Percentiles rank a stretch among this genome's conserved stretches.
phyloP scores from a whole-genome alignment of 169 alveolate species.

The Pseudocohnilembus persalinus region DNA sequence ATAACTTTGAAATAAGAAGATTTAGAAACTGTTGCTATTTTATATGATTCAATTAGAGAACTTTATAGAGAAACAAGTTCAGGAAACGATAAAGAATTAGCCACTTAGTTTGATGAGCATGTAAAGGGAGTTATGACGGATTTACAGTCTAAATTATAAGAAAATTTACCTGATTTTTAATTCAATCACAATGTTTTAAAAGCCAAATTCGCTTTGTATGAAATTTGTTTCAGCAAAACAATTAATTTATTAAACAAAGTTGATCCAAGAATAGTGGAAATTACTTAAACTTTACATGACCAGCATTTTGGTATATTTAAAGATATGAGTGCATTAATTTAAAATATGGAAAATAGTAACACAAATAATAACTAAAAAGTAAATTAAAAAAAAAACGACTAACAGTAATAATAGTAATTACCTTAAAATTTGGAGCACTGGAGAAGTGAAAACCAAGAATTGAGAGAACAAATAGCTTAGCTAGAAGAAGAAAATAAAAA shows the following conservation, averaged over 20 bases:
- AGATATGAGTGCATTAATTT: constrained; percentile 17
- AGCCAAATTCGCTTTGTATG: constrained; percentile 57
- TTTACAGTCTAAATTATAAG: constrained; percentile 31
- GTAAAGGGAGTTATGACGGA: constrained; percentile 59
- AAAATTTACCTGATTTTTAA: constrained; percentile 16
- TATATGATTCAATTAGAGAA: constrained; percentile 65
- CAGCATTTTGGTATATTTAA: constrained; percentile 15
- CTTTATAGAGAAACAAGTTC: constrained; percentile 47
- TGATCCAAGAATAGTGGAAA: constrained; percentile 37
- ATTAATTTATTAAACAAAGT: constrained; percentile 39
- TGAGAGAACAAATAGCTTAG: constrained; percentile 51
- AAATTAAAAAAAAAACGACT: constrained; percentile 1
- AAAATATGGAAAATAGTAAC: constrained; percentile 4
- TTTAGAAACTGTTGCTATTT: constrained; percentile 41
- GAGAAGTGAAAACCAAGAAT: background rate
- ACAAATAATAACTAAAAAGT: background rate
- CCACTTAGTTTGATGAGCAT: constrained; percentile 58
- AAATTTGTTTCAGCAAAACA: constrained; percentile 55
- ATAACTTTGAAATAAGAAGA: constrained; percentile 43
- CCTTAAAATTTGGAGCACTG: background rate
- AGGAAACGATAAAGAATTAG: constrained; percentile 52
- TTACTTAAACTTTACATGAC: constrained; percentile 36
- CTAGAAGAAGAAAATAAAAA: constrained; percentile 57
- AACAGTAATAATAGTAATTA: no score
- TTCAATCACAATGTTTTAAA: constrained; percentile 43